Conservation (phyloP, 1,284 basidiomycete genomes). For the Exsudoporus floridanus region DNA sequence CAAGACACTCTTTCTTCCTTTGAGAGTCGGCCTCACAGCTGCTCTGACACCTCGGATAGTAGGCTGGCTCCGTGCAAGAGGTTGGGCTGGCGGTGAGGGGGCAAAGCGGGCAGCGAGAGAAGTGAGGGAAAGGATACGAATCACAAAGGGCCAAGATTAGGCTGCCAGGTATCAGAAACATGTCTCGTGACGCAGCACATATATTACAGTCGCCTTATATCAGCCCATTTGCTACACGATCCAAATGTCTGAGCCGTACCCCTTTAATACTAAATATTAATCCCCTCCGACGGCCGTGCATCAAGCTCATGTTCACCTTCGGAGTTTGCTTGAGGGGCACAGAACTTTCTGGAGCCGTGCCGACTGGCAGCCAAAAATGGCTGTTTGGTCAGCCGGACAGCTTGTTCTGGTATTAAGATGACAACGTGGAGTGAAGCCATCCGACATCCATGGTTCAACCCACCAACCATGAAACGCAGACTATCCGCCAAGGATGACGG, state of each 20-base stretch:
- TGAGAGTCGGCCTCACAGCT: constrained; percentile 87
- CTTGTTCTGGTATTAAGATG: constrained; percentile 14
- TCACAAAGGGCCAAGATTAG: constrained; percentile 15
- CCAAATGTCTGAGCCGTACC: neutral
- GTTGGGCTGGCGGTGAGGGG: constrained; percentile 74
- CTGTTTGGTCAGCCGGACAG: neutral
- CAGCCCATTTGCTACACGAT: constrained; percentile 4
- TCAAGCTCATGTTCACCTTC: neutral
- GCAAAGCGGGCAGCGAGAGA: constrained; percentile 64
- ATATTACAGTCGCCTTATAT: constrained; percentile 18
- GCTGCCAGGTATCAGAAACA: neutral
- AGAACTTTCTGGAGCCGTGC: constrained; percentile 8
- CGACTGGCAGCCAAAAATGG: constrained; percentile 2
- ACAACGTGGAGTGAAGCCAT: constrained; percentile 38
- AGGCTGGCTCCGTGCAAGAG: constrained; percentile 68
- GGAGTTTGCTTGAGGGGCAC: neutral
- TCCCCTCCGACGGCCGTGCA: neutral
- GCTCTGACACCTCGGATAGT: constrained; percentile 85
- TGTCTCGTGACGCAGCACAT: neutral
- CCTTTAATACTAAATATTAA: neutral
- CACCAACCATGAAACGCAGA: constrained; percentile 51
- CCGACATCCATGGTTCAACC: constrained; percentile 57
- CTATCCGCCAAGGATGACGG: constrained; percentile 25
- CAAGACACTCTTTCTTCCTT: constrained; percentile 91
- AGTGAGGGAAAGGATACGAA: constrained; percentile 52